Base-by-base conservation (phyloP, 73 alveolate genomes). In the Uronychia setigera region DNA sequence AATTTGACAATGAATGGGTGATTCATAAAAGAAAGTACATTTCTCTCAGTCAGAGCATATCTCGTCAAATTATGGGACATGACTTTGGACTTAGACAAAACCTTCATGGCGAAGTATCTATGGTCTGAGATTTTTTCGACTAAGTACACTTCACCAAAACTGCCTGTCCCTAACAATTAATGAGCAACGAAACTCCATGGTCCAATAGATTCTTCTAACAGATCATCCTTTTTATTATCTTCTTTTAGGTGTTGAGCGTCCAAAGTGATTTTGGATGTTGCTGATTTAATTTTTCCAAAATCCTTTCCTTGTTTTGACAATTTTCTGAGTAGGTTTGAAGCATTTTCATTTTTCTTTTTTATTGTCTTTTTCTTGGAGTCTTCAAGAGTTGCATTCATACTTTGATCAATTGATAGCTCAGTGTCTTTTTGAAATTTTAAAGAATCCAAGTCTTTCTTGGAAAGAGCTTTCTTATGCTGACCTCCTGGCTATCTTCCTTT, bases 11-110 rank as follows among this genome's bases (percentile, higher is more conserved):
- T 83, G 84, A 97, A 97, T 58, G 99, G 99, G 80, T 96, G 97
- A 28, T 96, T 89, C 0, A 93, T 88, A n/a, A 92, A 83, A n/a
- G 96, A 87, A 57, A 97, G 92, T 57, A 97, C 99, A 87, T 97
- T 96, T 84, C 99, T 90, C 85, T 97, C 99, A 29, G 99, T 97
- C 91, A 94, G 80, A 13, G 99, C 99, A 85, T 97, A 97, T 87
- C 98, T 91, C 19, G 93, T 92, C 46, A 96, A 86, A 80, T 96
- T 96, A 46, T 93, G 67, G 19, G 67, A 5, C 77, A 90, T 93
- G 74, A 88, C 91, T 76, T 94, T 31, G 79, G 80, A 76, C 85
- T 93, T 93, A 79, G 84, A 88, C 27, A 93, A 78, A 19, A 90
- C 94, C 79, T 93, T 93, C 97, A 93, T 93, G 34, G 97, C 97